Evolutionary conservation across 116 monocot species (phyloP), one percentile per base, ranked within the genome.

Genomic region (Posidonia oceanica): DNA sequence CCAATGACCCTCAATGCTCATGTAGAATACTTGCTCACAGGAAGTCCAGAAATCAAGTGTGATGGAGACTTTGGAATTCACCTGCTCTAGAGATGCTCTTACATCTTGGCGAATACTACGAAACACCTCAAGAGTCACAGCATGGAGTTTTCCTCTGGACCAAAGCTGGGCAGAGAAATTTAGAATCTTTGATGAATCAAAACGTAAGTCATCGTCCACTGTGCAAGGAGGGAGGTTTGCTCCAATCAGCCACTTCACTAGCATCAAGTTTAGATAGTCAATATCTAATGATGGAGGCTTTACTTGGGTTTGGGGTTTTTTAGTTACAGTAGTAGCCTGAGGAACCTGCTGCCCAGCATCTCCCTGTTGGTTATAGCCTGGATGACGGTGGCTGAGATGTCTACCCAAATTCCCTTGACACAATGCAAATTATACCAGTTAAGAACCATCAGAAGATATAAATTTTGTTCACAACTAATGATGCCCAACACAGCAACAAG

Each of bases 351-450:
- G 81, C 17, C 63, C 58, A 55, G 68, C 37, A 71, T 86, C 82
- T 63, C 66, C 74, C 17, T 73, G 70, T 16, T 63, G 78, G 59
- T 81, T 79, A 71, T 90, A 94, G 52, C 88, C 94, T 66, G 94
- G 94, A 75, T 94, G 94, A 57, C 79, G 94, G 64, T 91, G 80
- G 71, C 64, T 91, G 76, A 94, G 91, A 84, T 94, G 94, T 56
- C 91, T 81, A 53, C 86, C 88, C 22, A 94, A 82, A 72, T 94
- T 94, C 37, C 91, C 91, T 94, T 79, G 14, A 69, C 29, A 54
- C 0, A 54, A 63, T 39, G 37, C 63, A 63, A 63, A 63, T 63
- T 16, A 63, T 16, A 63, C 29, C 39, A 63, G 37, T 60, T 22
- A 64, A 64, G 0, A 36, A 39, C 7, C 4, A 15, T 7, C 16